A percentile compares a stretch with the other conserved stretches of the same genome.
Conservation (phyloP, 768 basidiomycete species). For the Termitomyces sp. region DNA sequence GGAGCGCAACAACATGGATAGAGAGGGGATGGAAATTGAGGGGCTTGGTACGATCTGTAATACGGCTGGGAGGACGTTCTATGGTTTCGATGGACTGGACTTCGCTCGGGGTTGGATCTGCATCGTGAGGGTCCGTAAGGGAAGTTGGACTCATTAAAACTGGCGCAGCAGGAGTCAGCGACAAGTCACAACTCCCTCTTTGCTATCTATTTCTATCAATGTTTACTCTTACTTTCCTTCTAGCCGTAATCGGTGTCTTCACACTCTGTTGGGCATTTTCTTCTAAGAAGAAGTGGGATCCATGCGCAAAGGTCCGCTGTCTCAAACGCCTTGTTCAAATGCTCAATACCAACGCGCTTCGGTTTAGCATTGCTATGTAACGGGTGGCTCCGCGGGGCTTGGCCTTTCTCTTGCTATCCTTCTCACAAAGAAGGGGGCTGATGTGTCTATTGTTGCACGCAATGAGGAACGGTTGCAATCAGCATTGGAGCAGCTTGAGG, state of each 20-base stretch:
- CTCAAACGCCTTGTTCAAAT: neutral
- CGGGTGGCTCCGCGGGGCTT: slow-evolving; percentile 83
- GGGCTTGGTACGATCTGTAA: slow-evolving; percentile 23
- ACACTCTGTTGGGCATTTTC: slow-evolving; percentile 15
- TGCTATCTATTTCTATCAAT: slow-evolving; percentile 6
- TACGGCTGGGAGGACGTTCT: slow-evolving; percentile 28
- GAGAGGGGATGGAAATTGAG: slow-evolving; percentile 48
- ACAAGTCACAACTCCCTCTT: neutral
- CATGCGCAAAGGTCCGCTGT: slow-evolving; percentile 29
- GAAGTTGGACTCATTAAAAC: slow-evolving; percentile 3
- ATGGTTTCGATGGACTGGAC: slow-evolving; percentile 24
- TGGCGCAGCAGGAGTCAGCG: neutral
- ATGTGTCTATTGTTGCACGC: slow-evolving; percentile 84
- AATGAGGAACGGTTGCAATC: slow-evolving; percentile 56
- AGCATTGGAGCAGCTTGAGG: slow-evolving; percentile 66
- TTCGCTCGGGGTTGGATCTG: slow-evolving; percentile 9
- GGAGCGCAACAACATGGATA: slow-evolving; percentile 57
- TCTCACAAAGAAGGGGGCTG: slow-evolving; percentile 64
- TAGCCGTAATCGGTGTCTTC: neutral
- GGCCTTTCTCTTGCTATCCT: slow-evolving; percentile 71
- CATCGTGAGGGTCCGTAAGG: slow-evolving; percentile 2
- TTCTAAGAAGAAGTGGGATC: slow-evolving; percentile 34
- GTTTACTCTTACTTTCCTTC: neutral
- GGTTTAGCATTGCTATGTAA: slow-evolving; percentile 76
- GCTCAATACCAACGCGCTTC: neutral